phyloP scores from a whole-genome alignment of 2,329 filamentous ascomycete genomes.

The Penicillium brevicompactum region DNA sequence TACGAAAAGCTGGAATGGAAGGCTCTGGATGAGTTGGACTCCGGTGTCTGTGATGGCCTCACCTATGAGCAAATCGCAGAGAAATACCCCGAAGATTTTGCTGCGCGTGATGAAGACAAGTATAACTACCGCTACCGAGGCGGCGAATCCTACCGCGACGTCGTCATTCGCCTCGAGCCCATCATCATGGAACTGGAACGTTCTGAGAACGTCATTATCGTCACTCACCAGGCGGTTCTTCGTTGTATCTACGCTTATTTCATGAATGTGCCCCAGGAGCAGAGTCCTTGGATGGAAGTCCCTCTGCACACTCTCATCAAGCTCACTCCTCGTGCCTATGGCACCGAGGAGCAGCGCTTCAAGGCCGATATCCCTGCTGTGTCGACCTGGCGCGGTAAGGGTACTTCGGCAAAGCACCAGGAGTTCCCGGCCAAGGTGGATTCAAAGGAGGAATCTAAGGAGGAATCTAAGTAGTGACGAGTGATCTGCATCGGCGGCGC shows the following conservation, averaged over 20 bases:
- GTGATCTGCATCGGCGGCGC: constrained; percentile 16
- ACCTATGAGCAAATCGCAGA: constrained; percentile 96
- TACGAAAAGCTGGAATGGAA: constrained; percentile 99
- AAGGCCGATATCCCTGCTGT: constrained; percentile 93
- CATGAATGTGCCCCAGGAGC: constrained; percentile 92
- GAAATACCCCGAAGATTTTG: constrained; percentile 89
- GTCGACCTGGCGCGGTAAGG: constrained; percentile 94
- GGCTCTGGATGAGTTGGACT: constrained; percentile 94
- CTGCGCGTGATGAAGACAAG: constrained; percentile 94
- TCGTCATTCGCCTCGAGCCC: constrained; percentile 94
- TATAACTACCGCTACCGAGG: constrained; percentile 99
- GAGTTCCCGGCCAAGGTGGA: constrained; percentile 27
- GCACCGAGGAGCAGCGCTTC: constrained; percentile 84
- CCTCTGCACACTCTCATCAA: constrained; percentile 96
- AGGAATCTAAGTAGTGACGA: background rate
- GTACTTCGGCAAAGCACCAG: constrained; percentile 87
- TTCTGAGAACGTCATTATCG: constrained; percentile 94
- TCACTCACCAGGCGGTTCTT: constrained; percentile 95
- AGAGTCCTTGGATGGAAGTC: constrained; percentile 98
- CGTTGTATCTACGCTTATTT: constrained; percentile 99
- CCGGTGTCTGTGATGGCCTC: constrained; percentile 92
- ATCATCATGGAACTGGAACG: constrained; percentile 99
- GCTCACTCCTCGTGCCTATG: constrained; percentile 90
- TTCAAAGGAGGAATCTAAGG: constrained; percentile 11
- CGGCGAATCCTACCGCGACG: constrained; percentile 93